Base-by-base conservation (phyloP, 2,329 filamentous ascomycete genomes). In the Dactylonectria estremocensis region DNA sequence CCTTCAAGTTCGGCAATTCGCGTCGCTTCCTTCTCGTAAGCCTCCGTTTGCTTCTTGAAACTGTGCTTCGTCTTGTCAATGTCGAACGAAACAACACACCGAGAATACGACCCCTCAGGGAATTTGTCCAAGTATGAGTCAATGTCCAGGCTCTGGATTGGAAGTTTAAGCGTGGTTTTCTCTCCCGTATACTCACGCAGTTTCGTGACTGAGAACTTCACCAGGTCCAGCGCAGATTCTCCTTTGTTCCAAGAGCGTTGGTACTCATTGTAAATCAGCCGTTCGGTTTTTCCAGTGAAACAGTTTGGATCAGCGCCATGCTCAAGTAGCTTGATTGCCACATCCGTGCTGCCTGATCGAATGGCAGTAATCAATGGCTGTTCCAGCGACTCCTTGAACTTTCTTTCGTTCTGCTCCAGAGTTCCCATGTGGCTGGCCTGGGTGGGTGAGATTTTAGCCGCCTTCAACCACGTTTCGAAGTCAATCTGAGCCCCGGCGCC, bases 311-410 rank as follows among this genome's bases (percentile, higher is more conserved):
- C 87, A 3, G 87, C 92, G 1, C 92, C 93, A 16, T 82, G 82
- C 16, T 88, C 81, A 1, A 97, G 77, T 3, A 97, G 84, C 46
- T 87, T 81, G 4, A 89, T 74, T 1, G 88, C 89, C 6, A 90
- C 76, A 1, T 84, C 80, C 0, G 83, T 81, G 43, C 74, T 73
- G n/a, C 76, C 79, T 31, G 61, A 66, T 65, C 73, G 88, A 75
- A 81, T 85, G 14, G 94, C 93, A 3, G 85, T 65, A 10, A 94
- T 83, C 14, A 96, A 81, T 0, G 94, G 93, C 74, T 95, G 93
- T 61, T 88, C 83, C 11, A 87, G 75, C 1, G 72, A 76, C 6
- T 78, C 67, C 3, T 83, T 77, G 77, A 90, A 93, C 0, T 73
- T 72, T 1, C 79, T 78, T 64, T 85, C 79, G 61, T 90, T 90